These are phyloP conservation scores for Oxyria digyna DNA, from an alignment of 148 eudicot genomes.

Conservation along the genomic window DNA sequence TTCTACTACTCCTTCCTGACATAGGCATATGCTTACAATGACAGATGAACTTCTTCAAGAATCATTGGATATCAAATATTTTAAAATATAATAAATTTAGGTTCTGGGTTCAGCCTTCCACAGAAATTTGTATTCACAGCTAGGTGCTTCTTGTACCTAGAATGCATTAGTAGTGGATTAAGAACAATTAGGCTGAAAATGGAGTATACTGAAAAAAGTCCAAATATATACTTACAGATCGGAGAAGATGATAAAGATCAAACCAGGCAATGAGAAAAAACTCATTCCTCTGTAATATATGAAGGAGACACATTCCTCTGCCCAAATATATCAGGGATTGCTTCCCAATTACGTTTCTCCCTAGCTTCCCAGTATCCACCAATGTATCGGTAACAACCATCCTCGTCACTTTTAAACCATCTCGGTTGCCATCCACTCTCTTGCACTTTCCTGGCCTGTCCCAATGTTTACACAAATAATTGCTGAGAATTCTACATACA, in stretches of 20 bases:
- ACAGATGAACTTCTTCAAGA: background rate
- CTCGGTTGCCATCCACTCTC: constrained; percentile 95
- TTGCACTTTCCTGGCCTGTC: constrained; percentile 86
- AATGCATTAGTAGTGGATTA: background rate
- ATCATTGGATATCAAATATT: background rate
- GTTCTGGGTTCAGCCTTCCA: background rate
- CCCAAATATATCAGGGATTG: too few relatives aligned
- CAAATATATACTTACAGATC: too few relatives aligned
- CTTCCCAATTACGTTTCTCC: too few relatives aligned
- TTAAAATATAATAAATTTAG: background rate
- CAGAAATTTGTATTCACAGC: constrained; percentile 1
- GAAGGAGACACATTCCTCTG: too few relatives aligned
- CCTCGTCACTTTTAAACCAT: constrained; percentile 83
- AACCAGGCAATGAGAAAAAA: too few relatives aligned
- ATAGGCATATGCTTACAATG: background rate
- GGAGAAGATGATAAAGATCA: too few relatives aligned
- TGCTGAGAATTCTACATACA: too few relatives aligned
- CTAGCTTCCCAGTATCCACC: constrained; percentile 97
- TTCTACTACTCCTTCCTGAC: too few relatives aligned
- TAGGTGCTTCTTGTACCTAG: background rate
- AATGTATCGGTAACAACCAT: constrained; percentile 63
- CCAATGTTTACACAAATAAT: too few relatives aligned
- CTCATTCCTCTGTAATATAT: too few relatives aligned
- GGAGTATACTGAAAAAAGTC: background rate
- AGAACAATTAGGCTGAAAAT: background rate